These are phyloP conservation scores for Carex cristatella DNA, from an alignment of 176 grass and related monocot species.

Conservation along the genomic window DNA sequence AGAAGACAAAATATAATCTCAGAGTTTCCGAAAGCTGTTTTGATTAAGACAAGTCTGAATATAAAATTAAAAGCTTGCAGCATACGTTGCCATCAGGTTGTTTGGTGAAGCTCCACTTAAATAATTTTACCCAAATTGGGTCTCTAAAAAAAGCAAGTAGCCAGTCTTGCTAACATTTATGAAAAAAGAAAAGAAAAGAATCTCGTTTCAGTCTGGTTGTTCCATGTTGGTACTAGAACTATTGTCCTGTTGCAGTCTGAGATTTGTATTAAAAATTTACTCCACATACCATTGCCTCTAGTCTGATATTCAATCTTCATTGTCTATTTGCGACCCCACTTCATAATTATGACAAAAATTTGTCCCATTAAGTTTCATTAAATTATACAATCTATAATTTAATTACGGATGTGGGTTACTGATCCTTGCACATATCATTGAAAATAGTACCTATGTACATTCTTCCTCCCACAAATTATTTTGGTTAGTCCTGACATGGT, in stretches of 20 bases:
- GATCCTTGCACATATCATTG: neutral
- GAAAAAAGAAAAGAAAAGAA: neutral
- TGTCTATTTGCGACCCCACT: neutral
- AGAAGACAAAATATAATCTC: neutral
- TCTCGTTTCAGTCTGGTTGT: neutral
- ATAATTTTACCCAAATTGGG: neutral
- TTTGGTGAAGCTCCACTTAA: neutral
- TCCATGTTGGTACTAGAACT: neutral
- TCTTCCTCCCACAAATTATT: neutral
- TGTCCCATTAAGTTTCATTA: neutral
- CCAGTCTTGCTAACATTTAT: neutral
- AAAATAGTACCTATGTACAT: neutral
- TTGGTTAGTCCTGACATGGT: neutral
- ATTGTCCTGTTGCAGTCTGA: neutral
- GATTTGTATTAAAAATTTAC: neutral
- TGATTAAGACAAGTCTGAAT: neutral
- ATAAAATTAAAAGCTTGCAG: slow-evolving; percentile 1
- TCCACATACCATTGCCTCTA: neutral
- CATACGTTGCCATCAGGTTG: neutral
- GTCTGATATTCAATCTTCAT: neutral
- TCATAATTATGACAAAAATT: neutral
- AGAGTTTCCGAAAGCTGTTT: neutral
- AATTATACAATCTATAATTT: neutral
- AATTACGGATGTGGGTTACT: neutral
- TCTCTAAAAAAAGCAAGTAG: neutral